A percentile compares a stretch with the other conserved stretches of the same genome.
Conservation (phyloP, 371 early-diverging fungal species). For the Rhizopus arrhizus region DNA sequence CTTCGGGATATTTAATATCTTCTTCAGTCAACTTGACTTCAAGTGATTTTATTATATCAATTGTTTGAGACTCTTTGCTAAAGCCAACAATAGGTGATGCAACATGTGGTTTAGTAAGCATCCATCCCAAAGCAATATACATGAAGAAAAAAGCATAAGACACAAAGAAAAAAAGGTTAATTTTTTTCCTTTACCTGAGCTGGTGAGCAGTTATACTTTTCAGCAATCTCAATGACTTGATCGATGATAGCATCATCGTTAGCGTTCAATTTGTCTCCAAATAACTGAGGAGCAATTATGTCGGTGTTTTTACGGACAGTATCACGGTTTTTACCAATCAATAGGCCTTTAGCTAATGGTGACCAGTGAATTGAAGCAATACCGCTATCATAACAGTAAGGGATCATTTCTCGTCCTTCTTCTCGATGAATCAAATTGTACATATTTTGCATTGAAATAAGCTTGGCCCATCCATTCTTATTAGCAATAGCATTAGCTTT, state of each 20-base stretch:
- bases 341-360: constrained; percentile 37
- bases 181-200: constrained; percentile 15
- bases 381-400: constrained; percentile 43
- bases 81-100: constrained; percentile 50
- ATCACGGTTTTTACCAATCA: constrained; percentile 19
- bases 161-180: background rate
- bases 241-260: constrained; percentile 17
- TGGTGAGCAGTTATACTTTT: constrained; percentile 13
- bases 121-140: constrained; percentile 54
- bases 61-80: constrained; percentile 32
- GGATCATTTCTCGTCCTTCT: constrained; percentile 58
- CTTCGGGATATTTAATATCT: constrained; percentile 42
- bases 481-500: constrained; percentile 39
- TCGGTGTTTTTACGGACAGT: constrained; percentile 7
- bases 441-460: constrained; percentile 43
- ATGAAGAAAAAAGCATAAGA: constrained; percentile 34
- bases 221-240: constrained; percentile 19
- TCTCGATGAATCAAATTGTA: constrained; percentile 57
- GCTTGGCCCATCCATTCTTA: constrained; percentile 51
- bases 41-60: constrained; percentile 40
- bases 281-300: background rate
- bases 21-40: constrained; percentile 38
- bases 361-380: constrained; percentile 47
- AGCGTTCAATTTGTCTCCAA: constrained; percentile 11
- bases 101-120: constrained; percentile 46